Conservation (phyloP, 805 yeast genomes). For the Teunomyces funiuensis region DNA sequence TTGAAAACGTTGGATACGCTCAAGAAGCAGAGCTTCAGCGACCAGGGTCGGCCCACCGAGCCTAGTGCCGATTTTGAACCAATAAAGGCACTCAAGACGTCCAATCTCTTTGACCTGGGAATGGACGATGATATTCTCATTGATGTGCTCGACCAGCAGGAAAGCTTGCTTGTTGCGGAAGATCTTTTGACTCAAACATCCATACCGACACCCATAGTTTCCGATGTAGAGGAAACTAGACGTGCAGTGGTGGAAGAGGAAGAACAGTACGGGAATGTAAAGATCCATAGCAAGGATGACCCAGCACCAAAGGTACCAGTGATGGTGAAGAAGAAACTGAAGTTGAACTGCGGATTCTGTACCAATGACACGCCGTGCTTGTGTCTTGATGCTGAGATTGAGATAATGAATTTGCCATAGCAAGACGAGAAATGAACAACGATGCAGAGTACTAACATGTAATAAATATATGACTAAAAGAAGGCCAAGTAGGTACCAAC, state of each 20-base stretch:
- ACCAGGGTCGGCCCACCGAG: neutral
- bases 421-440: no score
- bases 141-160: constrained; percentile 2
- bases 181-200: constrained; percentile 6
- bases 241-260: constrained; percentile 8
- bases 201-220: neutral
- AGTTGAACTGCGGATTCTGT: constrained; percentile 37
- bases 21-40: constrained; percentile 6
- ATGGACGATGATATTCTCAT: constrained; percentile 7
- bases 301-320: constrained; percentile 3
- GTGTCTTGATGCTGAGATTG: constrained; percentile 39
- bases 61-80: neutral
- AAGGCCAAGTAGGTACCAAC: constrained; percentile 60
- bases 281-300: constrained; percentile 10
- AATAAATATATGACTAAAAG: constrained; percentile 21
- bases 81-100: neutral
- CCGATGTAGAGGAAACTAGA: no score
- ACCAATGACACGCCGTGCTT: constrained; percentile 40
- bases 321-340: constrained; percentile 16
- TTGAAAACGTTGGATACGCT: constrained; percentile 8
- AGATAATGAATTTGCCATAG: constrained; percentile 8
- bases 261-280: constrained; percentile 13
- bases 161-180: constrained; percentile 7
- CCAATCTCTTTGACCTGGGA: constrained; percentile 5
- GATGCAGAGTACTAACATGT: neutral